Evolutionary conservation across 1,284 basidiomycete genomes (phyloP), one percentile per base, ranked within the genome.

Genomic region (Ganoderma lucidum): DNA sequence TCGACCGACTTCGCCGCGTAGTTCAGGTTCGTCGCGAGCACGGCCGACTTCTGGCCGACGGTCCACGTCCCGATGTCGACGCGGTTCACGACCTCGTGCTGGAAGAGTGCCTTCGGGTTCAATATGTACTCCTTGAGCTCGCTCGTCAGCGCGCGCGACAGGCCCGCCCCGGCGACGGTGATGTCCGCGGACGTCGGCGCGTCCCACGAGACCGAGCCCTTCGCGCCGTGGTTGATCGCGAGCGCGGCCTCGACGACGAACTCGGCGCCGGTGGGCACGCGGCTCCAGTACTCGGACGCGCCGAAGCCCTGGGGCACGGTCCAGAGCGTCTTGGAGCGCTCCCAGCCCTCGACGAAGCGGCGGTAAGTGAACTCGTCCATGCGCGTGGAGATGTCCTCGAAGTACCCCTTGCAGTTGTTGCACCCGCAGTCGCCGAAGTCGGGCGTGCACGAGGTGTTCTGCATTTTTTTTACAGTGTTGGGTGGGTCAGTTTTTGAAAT

Each of bases 251-350:
- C 81, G 3, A 92, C 85, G 10, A 91, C 81, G 76, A 88, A 93
- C 74, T 94, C 92, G 68, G 85, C 82, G 2, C 91, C 91, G 1
- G 89, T 92, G 0, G 92, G 93, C 37, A 79, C 80, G 4, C 88
- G 82, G 74, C 83, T 78, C 92, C 93, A 93, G 74, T 91, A 93
- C 19, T 90, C 92, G 69, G 28, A 12, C 19, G 23, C 45, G 53
- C 92, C 91, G 77, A 94, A 94, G 0, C 86, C 93, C 78, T 94
- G 93, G 0, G 92, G 91, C 0, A 93, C 92, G 1, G 88, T 87
- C 93, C 93, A 94, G 2, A 93, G 84, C 0, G 88, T 83, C 75
- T 90, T 88, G 3, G 83, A 85, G 17, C 86, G 81, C 63, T 88
- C 88, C 87, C 90, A 90, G 5, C 91, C 91, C 58, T 89, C 83